These are phyloP conservation scores for Stereocaulon alpinum DNA, from an alignment of 495 filamentous ascomycete species.

Conservation along the genomic window DNA sequence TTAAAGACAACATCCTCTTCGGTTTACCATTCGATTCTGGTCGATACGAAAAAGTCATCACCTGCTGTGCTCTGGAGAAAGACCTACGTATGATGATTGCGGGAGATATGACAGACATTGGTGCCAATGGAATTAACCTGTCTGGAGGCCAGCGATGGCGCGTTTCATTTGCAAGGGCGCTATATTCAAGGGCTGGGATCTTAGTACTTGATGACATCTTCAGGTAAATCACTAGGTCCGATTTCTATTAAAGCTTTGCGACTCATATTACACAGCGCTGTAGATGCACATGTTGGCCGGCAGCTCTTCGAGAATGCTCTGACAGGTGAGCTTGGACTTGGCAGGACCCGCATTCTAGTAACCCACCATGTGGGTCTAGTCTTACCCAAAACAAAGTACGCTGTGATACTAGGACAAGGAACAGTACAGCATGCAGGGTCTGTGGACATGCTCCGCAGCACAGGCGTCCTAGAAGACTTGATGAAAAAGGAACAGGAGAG, in stretches of 20 bases:
- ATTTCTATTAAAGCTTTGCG: not conserved
- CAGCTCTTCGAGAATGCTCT: slow-evolving; percentile 69
- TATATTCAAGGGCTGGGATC: slow-evolving; percentile 72
- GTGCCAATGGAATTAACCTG: slow-evolving; percentile 72
- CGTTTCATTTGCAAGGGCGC: slow-evolving; percentile 63
- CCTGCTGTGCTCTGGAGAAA: slow-evolving; percentile 61
- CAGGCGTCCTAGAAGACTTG: slow-evolving; percentile 47
- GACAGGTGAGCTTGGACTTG: slow-evolving; percentile 54
- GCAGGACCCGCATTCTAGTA: slow-evolving; percentile 66
- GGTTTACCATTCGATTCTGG: slow-evolving; percentile 55
- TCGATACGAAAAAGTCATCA: slow-evolving; percentile 55
- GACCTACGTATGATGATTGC: slow-evolving; percentile 65
- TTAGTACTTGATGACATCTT: slow-evolving; percentile 81
- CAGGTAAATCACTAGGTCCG: slow-evolving; percentile 35
- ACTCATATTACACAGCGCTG: slow-evolving; percentile 22
- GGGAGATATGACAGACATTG: slow-evolving; percentile 70
- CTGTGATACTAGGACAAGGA: slow-evolving; percentile 60
- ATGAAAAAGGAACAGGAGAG: slow-evolving; percentile 43
- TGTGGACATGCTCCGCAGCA: slow-evolving; percentile 45
- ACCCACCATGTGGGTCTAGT: slow-evolving; percentile 74
- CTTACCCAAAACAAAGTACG: slow-evolving; percentile 56
- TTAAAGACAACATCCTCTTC: slow-evolving; percentile 64
- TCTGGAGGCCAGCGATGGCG: slow-evolving; percentile 80
- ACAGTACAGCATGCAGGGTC: slow-evolving; percentile 49
- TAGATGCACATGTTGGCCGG: slow-evolving; percentile 62